phyloP scores from a whole-genome alignment of 768 basidiomycete genomes.

The Trametes sanguinea region DNA sequence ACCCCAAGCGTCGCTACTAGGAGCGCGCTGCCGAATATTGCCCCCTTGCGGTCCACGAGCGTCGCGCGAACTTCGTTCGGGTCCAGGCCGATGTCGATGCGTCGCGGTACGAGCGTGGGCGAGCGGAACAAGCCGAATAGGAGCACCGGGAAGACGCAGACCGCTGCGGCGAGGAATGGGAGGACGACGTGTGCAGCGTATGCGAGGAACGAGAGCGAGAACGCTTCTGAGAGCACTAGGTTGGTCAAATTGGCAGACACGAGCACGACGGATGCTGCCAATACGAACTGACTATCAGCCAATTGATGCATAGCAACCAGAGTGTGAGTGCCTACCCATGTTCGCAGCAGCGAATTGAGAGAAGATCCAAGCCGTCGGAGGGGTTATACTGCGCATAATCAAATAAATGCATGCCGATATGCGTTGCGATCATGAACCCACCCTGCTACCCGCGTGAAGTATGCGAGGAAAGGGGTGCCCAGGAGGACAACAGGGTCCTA shows the following conservation, averaged over 20 bases:
- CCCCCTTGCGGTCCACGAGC: constrained; percentile 73
- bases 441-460: constrained; percentile 74
- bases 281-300: background rate
- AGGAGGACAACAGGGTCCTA: constrained; percentile 88
- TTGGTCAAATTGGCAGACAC: constrained; percentile 95
- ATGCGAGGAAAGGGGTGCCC: constrained; percentile 87
- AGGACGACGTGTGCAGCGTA: constrained; percentile 85
- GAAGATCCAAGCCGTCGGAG: constrained; percentile 69
- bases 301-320: background rate
- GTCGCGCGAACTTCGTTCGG: constrained; percentile 51
- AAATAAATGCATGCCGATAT: background rate
- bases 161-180: constrained; percentile 69
- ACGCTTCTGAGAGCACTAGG: constrained; percentile 88
- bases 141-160: constrained; percentile 61
- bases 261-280: constrained; percentile 50
- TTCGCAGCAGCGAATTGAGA: constrained; percentile 80
- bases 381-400: constrained; percentile 26
- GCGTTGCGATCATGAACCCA: constrained; percentile 12
- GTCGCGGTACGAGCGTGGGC: constrained; percentile 31
- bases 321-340: constrained; percentile 42
- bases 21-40: constrained; percentile 68
- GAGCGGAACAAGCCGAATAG: constrained; percentile 56
- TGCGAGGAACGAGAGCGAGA: constrained; percentile 71
- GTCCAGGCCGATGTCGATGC: constrained; percentile 27
- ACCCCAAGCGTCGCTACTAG: constrained; percentile 69